Percentiles rank a stretch among this genome's conserved stretches.
These are phyloP conservation scores for Amanita rubescens DNA, from an alignment of 768 basidiomycete genomes.

Conservation along the genomic window DNA sequence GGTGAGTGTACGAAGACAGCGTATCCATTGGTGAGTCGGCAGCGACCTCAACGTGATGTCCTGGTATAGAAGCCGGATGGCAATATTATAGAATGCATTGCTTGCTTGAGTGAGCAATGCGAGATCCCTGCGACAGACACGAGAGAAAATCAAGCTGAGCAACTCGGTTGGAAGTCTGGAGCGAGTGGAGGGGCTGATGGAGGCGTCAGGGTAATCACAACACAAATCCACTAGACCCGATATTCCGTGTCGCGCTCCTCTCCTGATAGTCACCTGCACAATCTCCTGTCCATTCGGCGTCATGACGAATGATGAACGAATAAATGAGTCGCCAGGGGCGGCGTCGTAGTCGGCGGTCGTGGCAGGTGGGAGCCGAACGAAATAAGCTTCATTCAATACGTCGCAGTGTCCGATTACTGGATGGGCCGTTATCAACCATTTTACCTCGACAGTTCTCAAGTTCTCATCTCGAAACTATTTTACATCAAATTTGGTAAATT, in stretches of 20 bases:
- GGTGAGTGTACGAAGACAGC: slow-evolving; percentile 34
- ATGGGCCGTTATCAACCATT: too few relatives aligned
- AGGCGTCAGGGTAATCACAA: neutral
- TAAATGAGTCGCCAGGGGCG: neutral
- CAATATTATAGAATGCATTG: slow-evolving; percentile 21
- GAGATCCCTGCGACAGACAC: slow-evolving; percentile 16
- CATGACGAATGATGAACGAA: neutral
- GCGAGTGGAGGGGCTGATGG: neutral
- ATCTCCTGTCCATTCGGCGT: neutral
- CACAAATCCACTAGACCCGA: neutral
- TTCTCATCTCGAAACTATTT: too few relatives aligned
- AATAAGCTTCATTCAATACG: neutral
- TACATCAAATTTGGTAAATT: too few relatives aligned
- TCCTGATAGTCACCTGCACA: neutral
- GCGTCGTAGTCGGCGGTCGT: neutral
- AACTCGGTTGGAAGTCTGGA: slow-evolving; percentile 25
- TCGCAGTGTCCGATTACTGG: neutral
- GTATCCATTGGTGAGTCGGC: slow-evolving; percentile 21
- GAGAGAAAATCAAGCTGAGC: slow-evolving; percentile 21
- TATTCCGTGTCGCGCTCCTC: neutral
- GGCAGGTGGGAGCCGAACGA: neutral
- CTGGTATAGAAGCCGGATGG: slow-evolving; percentile 23
- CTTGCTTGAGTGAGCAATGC: slow-evolving; percentile 18
- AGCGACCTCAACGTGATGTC: slow-evolving; percentile 29
- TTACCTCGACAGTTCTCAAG: too few relatives aligned